Base-by-base conservation (phyloP, 2,329 filamentous ascomycete species). In the Myriosclerotinia curreyana region DNA sequence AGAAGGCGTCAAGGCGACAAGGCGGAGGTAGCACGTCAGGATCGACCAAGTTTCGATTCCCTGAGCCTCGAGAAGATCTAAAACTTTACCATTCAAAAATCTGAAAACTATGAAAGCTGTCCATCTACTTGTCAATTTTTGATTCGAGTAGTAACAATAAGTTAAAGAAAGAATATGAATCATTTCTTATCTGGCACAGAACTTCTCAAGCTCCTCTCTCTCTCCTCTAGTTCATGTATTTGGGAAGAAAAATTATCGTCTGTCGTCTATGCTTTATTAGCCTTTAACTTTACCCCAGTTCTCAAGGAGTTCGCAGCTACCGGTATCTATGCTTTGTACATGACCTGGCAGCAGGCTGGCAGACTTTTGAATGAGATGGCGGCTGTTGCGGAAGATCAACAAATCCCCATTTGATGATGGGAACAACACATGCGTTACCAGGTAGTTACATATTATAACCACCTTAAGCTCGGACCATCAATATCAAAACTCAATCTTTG, bases 41-140 rank as follows among this genome's bases (percentile, higher is more conserved):
- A 50, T 50, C 60, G 52, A 56, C 44, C 17, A 25, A 56, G 25
- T 40, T 34, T 38, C 38, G 17, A n/a, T n/a, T 25, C 12, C 51
- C 8, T 25, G n/a, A 54, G 51, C 50, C 60, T 53, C 22, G 38
- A 44, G 12, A 55, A 55, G 28, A 14, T n/a, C 31, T 38, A 12
- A 42, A 48, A 58, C 36, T 38, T 38, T 38, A 38, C 12, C 9
- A 62, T 36, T 63, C 20, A 63, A 55, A 62, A 46, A 44, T 34
- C 31, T 46, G 38, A 63, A 49, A 28, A 58, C 9, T 8, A 5
- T 38, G 9, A 11, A 22, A 4, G 8, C 61, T 25, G 38, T 34
- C 34, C 61, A 63, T 63, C 52, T 53, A 63, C 61, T 58, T 63
- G 61, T 63, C 61, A 49, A 34, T 14, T 28, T 51, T 38, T 58